Base-by-base conservation (phyloP, 2,329 filamentous ascomycete species). In the Talaromyces sp. region DNA sequence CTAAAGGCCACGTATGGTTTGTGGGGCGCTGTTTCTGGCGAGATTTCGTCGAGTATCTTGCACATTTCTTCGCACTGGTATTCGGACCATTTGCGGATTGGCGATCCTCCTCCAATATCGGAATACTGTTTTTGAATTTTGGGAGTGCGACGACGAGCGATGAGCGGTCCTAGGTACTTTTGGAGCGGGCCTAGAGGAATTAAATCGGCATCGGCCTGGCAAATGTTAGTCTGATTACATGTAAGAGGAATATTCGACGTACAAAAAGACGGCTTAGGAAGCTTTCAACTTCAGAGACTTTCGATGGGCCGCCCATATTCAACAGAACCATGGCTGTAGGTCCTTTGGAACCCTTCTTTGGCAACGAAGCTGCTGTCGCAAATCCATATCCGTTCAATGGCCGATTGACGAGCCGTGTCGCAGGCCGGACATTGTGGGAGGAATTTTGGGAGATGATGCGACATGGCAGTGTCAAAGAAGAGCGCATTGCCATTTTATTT, bases 301-400 rank as follows among this genome's bases (percentile, higher is more conserved):
- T 97, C 1, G 92, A 91, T 3, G 95, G 95, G 0, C 95, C 95
- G 66, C 95, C 95, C 95, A 99, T 99, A 80, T 99, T 99, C 81
- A 99, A 87, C 74, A 99, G 97, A 14, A 99, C 95, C 88, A 99
- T 98, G 50, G 95, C 95, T 4, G 95, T 99, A 8, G 93, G 93
- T 0, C 94, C 94, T 74, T 91, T 85, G 2, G 85, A 83, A 58
- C 84, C 86, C 0, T 86, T 86, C 7, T 85, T 83, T 84, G 92
- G 92, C 8, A 92, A 91, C 11, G 91, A 90, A 4, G 87, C 87
- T 19, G 84, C 82, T 14, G 87, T 90, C 35, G 89, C 89, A 70
- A 82, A 78, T 5, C 73, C 72, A 56, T 72, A 69, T 24, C 72
- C 75, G 54, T 70, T 65, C 48, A 68, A 61, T 59, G 66, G 69